These are phyloP conservation scores for Balansia obtecta DNA, from an alignment of 2,329 filamentous ascomycete genomes.

Conservation along the genomic window DNA sequence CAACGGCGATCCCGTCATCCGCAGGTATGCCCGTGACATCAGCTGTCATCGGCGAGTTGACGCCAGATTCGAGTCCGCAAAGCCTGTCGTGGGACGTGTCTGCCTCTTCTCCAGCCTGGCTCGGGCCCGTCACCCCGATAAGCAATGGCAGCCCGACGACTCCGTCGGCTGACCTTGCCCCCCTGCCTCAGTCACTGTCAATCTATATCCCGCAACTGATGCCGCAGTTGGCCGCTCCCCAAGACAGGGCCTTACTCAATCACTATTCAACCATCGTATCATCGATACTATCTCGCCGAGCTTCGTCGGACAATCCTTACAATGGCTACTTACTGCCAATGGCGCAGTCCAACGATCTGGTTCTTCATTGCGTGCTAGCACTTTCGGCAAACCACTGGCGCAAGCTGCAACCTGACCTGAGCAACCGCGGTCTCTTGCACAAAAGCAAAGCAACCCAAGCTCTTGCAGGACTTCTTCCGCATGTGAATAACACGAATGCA, in stretches of 20 bases:
- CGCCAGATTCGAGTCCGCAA: conserved; percentile 11
- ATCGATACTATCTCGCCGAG: conserved; percentile 19
- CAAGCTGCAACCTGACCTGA: conserved; percentile 19
- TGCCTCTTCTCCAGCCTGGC: conserved; percentile 12
- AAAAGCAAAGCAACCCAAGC: conserved; percentile 20
- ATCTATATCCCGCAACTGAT: conserved; percentile 18
- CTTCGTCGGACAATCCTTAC: conserved; percentile 18
- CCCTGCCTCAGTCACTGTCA: conserved; percentile 11
- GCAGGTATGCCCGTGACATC: conserved; percentile 3
- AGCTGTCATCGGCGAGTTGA: conserved; percentile 6
- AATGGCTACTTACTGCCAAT: conserved; percentile 20
- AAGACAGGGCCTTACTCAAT: conserved; percentile 21
- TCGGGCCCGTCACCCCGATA: conserved; percentile 13
- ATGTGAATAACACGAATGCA: conserved; percentile 19
- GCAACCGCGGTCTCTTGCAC: conserved; percentile 17
- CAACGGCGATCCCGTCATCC: conserved; percentile 4
- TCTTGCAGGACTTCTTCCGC: conserved; percentile 19
- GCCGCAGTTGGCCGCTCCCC: conserved; percentile 16
- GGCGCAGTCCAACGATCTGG: conserved; percentile 20
- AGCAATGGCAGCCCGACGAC: conserved; percentile 14
- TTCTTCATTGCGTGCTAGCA: conserved; percentile 21
- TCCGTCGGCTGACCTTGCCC: conserved; percentile 10
- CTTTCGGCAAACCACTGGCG: conserved; percentile 23
- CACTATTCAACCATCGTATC: conserved; percentile 23
- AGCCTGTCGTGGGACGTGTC: conserved; percentile 12